Evolutionary conservation across 768 basidiomycete species (phyloP).

Genomic region (Collybia sordida): DNA sequence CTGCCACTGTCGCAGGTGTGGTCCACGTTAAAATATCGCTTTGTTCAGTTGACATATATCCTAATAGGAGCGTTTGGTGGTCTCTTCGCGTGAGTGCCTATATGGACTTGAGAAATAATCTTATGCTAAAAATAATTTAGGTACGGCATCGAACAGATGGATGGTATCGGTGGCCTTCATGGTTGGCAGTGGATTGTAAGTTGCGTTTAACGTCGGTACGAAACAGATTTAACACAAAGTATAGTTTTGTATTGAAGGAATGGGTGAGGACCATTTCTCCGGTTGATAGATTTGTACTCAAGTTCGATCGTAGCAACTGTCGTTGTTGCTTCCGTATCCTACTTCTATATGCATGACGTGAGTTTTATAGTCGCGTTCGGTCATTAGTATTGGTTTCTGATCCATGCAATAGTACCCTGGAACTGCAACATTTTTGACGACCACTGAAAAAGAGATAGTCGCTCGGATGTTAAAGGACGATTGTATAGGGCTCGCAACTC

Average conservation of each 20-base stretch:
- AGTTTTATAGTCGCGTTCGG: conserved; percentile 8
- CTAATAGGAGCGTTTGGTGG: conserved; percentile 44
- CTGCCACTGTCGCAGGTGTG: conserved; percentile 54
- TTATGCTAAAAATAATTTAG: conserved; percentile 29
- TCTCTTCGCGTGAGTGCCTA: conserved; percentile 40
- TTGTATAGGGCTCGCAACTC: conserved; percentile 41
- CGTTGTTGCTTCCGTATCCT: conserved; percentile 39
- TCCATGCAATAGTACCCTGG: conserved; percentile 44
- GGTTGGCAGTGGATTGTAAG: conserved; percentile 55
- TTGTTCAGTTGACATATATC: conserved; percentile 1
- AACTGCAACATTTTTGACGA: conserved; percentile 55
- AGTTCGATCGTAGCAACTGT: conserved; percentile 24
- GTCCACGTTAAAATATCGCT: not conserved
- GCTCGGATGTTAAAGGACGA: conserved; percentile 44
- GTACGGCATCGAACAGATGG: conserved; percentile 45
- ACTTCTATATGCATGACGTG: conserved; percentile 57
- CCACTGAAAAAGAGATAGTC: conserved; percentile 38
- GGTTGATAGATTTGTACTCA: not conserved
- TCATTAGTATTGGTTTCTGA: not conserved
- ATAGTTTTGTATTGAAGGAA: conserved; percentile 47
- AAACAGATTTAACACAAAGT: not conserved
- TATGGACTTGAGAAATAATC: not conserved
- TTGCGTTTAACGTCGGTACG: not conserved
- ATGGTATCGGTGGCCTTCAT: conserved; percentile 34
- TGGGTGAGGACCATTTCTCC: conserved; percentile 18